These are phyloP conservation scores for Fraxinus sp. DNA, from an alignment of 305 asterid species.

Conservation along the genomic window DNA sequence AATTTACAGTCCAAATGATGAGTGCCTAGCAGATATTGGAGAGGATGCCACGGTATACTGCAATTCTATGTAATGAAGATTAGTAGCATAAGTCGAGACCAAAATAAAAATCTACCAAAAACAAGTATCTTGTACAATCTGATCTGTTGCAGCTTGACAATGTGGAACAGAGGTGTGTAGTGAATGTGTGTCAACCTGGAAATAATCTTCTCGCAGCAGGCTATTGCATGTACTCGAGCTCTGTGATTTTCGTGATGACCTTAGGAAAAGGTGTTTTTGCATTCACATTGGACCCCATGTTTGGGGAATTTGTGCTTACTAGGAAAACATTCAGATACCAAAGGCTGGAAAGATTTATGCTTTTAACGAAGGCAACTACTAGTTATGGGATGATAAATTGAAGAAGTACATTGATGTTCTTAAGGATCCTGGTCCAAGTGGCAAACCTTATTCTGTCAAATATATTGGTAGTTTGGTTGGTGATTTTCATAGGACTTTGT, in stretches of 20 bases:
- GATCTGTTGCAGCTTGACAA: conserved; percentile 59
- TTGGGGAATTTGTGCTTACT: conserved; percentile 85
- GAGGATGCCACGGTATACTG: conserved; percentile 55
- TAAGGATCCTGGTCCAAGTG: conserved; percentile 89
- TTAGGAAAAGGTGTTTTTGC: conserved; percentile 76
- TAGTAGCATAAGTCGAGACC: neutral
- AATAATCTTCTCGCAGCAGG: conserved; percentile 89
- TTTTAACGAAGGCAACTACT: conserved; percentile 90
- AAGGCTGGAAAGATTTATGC: conserved; percentile 82
- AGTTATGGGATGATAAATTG: conserved; percentile 80
- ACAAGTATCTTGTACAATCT: neutral
- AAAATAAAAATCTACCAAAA: neutral
- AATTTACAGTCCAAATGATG: conserved; percentile 86
- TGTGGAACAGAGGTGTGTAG: conserved; percentile 56
- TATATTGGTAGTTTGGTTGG: conserved; percentile 95
- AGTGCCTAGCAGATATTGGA: conserved; percentile 68
- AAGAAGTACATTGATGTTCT: conserved; percentile 86
- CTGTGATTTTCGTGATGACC: conserved; percentile 80
- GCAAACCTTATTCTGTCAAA: conserved; percentile 87
- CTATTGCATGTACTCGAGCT: conserved; percentile 98
- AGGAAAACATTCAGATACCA: conserved; percentile 73
- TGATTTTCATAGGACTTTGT: conserved; percentile 77
- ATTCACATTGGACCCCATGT: conserved; percentile 86
- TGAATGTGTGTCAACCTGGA: conserved; percentile 94
- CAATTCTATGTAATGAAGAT: conserved; percentile 4